These are phyloP conservation scores for Solanum rostratum DNA, from an alignment of 257 asterid genomes.

Conservation along the genomic window DNA sequence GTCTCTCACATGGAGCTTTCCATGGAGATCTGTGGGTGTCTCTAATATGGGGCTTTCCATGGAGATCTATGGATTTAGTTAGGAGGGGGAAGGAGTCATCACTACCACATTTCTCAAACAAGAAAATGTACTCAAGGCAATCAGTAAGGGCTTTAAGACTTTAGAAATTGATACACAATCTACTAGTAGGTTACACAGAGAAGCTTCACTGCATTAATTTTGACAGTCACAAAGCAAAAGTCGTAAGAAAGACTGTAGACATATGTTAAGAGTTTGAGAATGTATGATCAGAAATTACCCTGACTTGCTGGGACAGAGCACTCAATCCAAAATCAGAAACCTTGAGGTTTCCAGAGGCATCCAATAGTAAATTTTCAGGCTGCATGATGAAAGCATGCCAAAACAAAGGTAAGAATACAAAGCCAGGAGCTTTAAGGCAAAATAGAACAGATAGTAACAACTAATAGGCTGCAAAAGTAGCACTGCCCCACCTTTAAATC, in stretches of 20 bases:
- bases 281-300: conserved; percentile 35
- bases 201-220: neutral
- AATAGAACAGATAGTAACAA: neutral
- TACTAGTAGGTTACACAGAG: neutral
- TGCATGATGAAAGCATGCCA: conserved; percentile 17
- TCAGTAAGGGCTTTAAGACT: neutral
- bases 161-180: neutral
- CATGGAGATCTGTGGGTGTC: neutral
- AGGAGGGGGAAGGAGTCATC: neutral
- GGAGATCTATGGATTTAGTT: neutral
- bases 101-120: neutral
- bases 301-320: conserved; percentile 94
- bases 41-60: neutral
- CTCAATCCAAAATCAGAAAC: conserved; percentile 94
- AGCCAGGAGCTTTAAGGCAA: neutral
- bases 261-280: neutral
- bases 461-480: neutral
- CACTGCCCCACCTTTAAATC: conserved; percentile 58
- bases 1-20: neutral
- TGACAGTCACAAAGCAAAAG: neutral
- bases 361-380: conserved; percentile 86
- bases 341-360: conserved; percentile 76
- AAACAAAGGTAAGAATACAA: neutral
- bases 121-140: neutral
- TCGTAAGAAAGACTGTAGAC: neutral